These are phyloP conservation scores for Takakia lepidozioides DNA, from an alignment of 225 moss, liverwort and hornwort genomes.

Conservation along the genomic window DNA sequence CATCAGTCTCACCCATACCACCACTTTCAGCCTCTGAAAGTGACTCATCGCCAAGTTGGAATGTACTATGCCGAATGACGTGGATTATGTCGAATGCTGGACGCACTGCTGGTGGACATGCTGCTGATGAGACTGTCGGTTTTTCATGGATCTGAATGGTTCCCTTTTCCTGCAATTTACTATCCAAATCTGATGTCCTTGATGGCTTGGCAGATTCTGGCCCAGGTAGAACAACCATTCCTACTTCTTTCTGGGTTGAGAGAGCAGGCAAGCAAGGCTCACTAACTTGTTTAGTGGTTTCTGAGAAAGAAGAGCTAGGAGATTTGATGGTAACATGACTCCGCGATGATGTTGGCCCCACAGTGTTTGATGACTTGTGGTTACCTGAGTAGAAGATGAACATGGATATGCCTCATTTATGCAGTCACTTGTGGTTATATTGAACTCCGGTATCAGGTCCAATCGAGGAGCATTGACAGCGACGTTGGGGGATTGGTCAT, in stretches of 20 bases:
- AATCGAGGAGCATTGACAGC: conserved; percentile 90
- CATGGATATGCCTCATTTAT: too few species aligned
- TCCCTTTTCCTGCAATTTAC: conserved; percentile 33
- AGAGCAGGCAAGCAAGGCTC: not conserved
- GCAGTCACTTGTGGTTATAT: conserved; percentile 51
- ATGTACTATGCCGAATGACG: conserved; percentile 95
- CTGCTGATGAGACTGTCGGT: conserved; percentile 30
- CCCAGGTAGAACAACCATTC: too few species aligned
- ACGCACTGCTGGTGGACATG: conserved; percentile 51
- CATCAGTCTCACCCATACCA: conserved; percentile 62
- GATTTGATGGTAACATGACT: conserved; percentile 30
- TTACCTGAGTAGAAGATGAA: conserved; percentile 22
- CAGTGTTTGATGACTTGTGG: conserved; percentile 32
- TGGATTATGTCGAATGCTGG: conserved; percentile 97
- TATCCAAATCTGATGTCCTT: conserved; percentile 7
- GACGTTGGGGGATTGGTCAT: conserved; percentile 83
- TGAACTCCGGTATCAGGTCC: conserved; percentile 93
- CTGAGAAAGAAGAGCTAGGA: conserved; percentile 5
- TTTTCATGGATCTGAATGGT: conserved; percentile 60
- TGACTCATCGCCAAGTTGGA: conserved; percentile 87
- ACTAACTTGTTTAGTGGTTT: too few species aligned
- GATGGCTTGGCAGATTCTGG: conserved; percentile 13
- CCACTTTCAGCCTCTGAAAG: conserved; percentile 44
- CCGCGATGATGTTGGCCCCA: conserved; percentile 21
- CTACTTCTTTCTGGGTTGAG: not conserved